Evolutionary conservation across 2,329 filamentous ascomycete genomes (phyloP).

Genomic region (Elsinoe australis): DNA sequence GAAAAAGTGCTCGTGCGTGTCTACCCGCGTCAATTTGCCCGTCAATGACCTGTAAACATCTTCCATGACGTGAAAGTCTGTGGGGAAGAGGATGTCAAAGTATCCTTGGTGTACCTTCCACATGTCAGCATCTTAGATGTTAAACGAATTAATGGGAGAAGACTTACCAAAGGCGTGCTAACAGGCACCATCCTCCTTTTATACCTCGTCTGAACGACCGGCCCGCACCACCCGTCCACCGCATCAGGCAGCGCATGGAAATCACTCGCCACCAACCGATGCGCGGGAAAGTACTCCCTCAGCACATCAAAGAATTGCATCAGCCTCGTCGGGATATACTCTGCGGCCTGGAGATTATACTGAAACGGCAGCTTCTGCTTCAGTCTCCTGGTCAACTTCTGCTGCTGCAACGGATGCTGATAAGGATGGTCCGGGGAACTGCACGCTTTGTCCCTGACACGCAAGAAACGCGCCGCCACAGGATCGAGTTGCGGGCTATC

Average conservation of each 20-base stretch:
- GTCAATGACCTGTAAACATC: conserved; percentile 89
- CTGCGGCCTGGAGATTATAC: conserved; percentile 43
- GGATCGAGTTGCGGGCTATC: conserved; percentile 77
- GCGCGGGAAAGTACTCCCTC: conserved; percentile 78
- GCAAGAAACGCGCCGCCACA: conserved; percentile 71
- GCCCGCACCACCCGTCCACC: conserved; percentile 76
- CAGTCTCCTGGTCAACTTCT: conserved; percentile 50
- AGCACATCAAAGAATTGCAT: conserved; percentile 97
- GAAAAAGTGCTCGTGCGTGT: conserved; percentile 86
- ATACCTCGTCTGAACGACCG: conserved; percentile 93
- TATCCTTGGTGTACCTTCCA: conserved; percentile 88
- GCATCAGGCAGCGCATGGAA: conserved; percentile 82
- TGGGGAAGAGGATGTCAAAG: conserved; percentile 98
- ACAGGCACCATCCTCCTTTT: conserved; percentile 81
- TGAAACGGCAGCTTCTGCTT: conserved; percentile 57
- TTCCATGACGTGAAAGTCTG: conserved; percentile 85
- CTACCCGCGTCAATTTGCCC: conserved; percentile 78
- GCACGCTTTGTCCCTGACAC: conserved; percentile 69
- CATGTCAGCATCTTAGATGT: neutral
- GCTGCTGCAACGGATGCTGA: conserved; percentile 2
- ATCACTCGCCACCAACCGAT: conserved; percentile 81
- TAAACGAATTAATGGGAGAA: conserved; percentile 2
- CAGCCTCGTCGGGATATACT: conserved; percentile 88
- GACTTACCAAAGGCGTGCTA: conserved; percentile 73
- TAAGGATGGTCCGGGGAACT: conserved; percentile 45